Base-by-base conservation (phyloP, 768 basidiomycete genomes). In the Termitomyces sp. region DNA sequence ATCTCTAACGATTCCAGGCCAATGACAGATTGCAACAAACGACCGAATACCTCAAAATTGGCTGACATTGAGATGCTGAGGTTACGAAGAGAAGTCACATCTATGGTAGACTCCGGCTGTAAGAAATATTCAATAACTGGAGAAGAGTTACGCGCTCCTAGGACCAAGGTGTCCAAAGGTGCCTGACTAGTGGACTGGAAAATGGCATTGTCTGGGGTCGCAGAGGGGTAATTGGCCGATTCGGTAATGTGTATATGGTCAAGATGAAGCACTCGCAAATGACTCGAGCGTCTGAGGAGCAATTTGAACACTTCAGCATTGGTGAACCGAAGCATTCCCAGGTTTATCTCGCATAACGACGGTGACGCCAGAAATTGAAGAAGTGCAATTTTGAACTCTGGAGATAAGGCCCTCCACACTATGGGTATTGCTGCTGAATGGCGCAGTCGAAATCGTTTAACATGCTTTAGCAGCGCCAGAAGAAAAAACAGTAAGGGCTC, bases 111-210 rank as follows among this genome's bases (percentile, higher is more conserved):
- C 3, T 59, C 52, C 12, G 66, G 62, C 27, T 68, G 67, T 9
- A 67, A 59, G 17, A 71, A 61, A 48, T 59, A 63, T 8, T 54
- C 47, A 25, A 70, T 61, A 34, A 71, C 47, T 9, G 56, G 58
- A 2, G 64, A 59, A 32, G 68, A 66, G 6, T 68, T 71, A 41
- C 67, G 63, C 9, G 67, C 65, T 17, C 69, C 68, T 31, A 70
- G 53, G 2, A 65, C 53, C 40, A 71, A 59, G 9, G 49, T 62
- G 31, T 70, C 68, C 53, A 70, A 60, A 3, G 59, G 58, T 40
- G 57, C 47, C 27, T 40, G 61, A 38, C 34, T 21, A 14, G 9
- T 34, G 9, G 11, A 4, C 12, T 32, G 38, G 17, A 29, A 49
- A 4, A n/a, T 21, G 37, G 17, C 27, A 41, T 32, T 11, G 29